Percentiles rank a stretch among this genome's conserved stretches.
phyloP scores from a whole-genome alignment of 2,329 filamentous ascomycete species.

The Massarina eburnea region DNA sequence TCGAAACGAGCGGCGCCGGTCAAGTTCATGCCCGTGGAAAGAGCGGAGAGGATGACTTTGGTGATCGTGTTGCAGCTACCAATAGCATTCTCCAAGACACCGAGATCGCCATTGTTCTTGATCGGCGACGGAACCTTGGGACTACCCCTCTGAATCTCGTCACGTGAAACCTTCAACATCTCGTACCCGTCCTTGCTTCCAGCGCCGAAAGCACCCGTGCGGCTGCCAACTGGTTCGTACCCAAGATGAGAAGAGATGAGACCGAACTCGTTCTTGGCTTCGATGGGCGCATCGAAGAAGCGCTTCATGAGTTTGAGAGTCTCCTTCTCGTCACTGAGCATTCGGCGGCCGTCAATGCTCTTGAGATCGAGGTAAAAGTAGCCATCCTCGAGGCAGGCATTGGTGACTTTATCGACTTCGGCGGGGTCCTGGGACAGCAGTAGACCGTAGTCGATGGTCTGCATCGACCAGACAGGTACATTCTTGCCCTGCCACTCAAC shows the following conservation, averaged over 20 bases:
- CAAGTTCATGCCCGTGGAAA: constrained; percentile 36
- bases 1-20: constrained; percentile 30
- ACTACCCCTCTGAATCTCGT: constrained; percentile 33
- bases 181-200: constrained; percentile 35
- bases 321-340: constrained; percentile 56
- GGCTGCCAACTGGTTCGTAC: constrained; percentile 39
- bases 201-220: constrained; percentile 30
- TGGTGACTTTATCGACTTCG: constrained; percentile 56
- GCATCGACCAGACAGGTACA: constrained; percentile 32
- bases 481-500: constrained; percentile 37
- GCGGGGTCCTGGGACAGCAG: constrained; percentile 58
- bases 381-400: constrained; percentile 54
- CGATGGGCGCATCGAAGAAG: constrained; percentile 57
- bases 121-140: constrained; percentile 24
- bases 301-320: constrained; percentile 58
- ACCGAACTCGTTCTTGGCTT: constrained; percentile 60
- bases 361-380: constrained; percentile 61
- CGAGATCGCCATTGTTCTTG: constrained; percentile 32
- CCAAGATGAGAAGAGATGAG: constrained; percentile 57
- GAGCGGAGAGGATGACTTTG: constrained; percentile 51
- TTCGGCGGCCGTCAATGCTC: constrained; percentile 55
- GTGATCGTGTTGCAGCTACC: constrained; percentile 32
- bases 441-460: constrained; percentile 55
- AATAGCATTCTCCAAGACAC: constrained; percentile 30
- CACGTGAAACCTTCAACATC: constrained; percentile 37